phyloP scores from a whole-genome alignment of 345 rosid genomes.

The Theobroma cacao region DNA sequence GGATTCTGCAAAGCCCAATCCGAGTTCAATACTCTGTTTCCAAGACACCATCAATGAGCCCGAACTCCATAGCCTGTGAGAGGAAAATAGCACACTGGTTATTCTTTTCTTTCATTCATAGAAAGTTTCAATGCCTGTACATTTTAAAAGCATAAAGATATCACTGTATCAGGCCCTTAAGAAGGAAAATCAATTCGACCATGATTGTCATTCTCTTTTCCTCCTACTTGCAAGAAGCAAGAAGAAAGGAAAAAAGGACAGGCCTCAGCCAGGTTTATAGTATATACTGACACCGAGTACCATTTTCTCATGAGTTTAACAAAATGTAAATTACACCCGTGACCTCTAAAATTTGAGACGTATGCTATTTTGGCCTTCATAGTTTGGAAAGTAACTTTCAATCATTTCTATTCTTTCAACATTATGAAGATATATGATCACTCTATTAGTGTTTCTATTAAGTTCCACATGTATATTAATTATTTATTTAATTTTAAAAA shows the following conservation, averaged over 20 bases:
- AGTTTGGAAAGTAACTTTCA: too few species aligned
- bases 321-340: too few species aligned
- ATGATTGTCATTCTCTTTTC: neutral
- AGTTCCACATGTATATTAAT: too few species aligned
- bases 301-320: neutral
- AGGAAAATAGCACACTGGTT: neutral
- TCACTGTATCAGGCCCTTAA: neutral
- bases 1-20: neutral
- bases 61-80: conserved; percentile 85
- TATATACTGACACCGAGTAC: neutral
- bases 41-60: conserved; percentile 72
- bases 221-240: neutral
- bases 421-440: too few species aligned
- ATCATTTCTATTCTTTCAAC: too few species aligned
- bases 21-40: conserved; percentile 66
- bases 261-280: neutral
- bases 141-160: neutral
- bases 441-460: too few species aligned
- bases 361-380: too few species aligned
- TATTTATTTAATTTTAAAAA: too few species aligned
- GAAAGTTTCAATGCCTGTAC: neutral
- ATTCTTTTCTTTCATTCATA: neutral
- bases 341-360: too few species aligned
- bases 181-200: neutral
- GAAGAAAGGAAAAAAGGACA: neutral